A percentile compares a stretch with the other conserved stretches of the same genome.
Evolutionary conservation across 768 basidiomycete genomes (phyloP).

Genomic region (Amanita molliuscula): DNA sequence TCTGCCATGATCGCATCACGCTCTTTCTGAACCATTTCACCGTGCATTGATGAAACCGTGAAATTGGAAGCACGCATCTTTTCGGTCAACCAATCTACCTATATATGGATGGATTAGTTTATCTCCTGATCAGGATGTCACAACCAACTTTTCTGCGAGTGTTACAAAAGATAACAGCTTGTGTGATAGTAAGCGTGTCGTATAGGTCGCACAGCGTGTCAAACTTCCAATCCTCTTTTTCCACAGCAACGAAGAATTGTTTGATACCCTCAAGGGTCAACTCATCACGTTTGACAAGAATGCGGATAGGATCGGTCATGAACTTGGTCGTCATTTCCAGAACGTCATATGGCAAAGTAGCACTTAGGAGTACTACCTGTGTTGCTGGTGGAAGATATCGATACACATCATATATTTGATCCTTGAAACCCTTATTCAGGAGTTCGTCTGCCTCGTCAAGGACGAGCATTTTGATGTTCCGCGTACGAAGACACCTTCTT

Average conservation of each 20-base stretch:
- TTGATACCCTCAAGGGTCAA: conserved; percentile 95
- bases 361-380: conserved; percentile 93
- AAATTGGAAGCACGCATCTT: conserved; percentile 99
- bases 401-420: conserved; percentile 99
- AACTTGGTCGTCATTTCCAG: conserved; percentile 99
- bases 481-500: conserved; percentile 81
- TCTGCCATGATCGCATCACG: conserved; percentile 96
- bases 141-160: conserved; percentile 81
- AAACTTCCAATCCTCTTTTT: conserved; percentile 99
- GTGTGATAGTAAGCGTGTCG: conserved; percentile 97
- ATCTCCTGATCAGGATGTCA: not conserved
- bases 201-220: conserved; percentile 96
- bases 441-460: conserved; percentile 95
- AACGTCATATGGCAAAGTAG: conserved; percentile 93
- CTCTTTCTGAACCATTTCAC: conserved; percentile 94
- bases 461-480: conserved; percentile 97
- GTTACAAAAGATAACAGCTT: conserved; percentile 99
- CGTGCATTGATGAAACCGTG: conserved; percentile 93
- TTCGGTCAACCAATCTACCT: conserved; percentile 98
- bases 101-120: conserved; percentile 7
- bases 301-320: conserved; percentile 97
- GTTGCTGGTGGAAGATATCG: conserved; percentile 95
- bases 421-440: conserved; percentile 97
- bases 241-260: conserved; percentile 96
- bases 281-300: conserved; percentile 98